Conservation (phyloP, 179 eudicot species). For the Carnegiea gigantea region DNA sequence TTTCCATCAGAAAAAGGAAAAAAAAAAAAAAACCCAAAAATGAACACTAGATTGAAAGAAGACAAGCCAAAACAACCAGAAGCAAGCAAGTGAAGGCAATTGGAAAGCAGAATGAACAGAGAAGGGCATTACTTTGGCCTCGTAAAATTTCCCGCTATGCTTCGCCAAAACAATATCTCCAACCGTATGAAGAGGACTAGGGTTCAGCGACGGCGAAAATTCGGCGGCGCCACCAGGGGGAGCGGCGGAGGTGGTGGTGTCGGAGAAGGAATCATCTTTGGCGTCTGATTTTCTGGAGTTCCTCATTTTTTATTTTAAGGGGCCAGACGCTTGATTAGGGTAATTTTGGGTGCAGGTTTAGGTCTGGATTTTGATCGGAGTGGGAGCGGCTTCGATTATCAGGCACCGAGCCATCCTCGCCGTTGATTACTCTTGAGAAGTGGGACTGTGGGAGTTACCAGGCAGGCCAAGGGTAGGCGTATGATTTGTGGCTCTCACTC, state of each 20-base stretch:
- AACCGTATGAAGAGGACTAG: not conserved
- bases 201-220: not conserved
- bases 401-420: too few species aligned
- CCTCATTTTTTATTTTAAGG: not conserved
- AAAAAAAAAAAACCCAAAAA: not conserved
- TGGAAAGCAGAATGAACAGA: not conserved
- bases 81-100: not conserved
- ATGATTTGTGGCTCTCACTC: too few species aligned
- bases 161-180: not conserved
- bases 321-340: not conserved
- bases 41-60: not conserved
- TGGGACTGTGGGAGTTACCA: too few species aligned
- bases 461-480: too few species aligned
- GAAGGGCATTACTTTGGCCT: conserved; percentile 4
- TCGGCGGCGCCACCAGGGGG: not conserved
- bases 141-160: not conserved
- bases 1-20: not conserved
- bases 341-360: not conserved
- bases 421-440: not conserved
- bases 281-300: not conserved
- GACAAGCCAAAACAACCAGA: not conserved
- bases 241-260: conserved; percentile 9
- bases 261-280: not conserved
- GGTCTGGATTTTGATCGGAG: not conserved
- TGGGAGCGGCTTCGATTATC: not conserved